Base-by-base conservation (phyloP, 164 flowering plant genomes). In the Tetrastigma voinierianum region DNA sequence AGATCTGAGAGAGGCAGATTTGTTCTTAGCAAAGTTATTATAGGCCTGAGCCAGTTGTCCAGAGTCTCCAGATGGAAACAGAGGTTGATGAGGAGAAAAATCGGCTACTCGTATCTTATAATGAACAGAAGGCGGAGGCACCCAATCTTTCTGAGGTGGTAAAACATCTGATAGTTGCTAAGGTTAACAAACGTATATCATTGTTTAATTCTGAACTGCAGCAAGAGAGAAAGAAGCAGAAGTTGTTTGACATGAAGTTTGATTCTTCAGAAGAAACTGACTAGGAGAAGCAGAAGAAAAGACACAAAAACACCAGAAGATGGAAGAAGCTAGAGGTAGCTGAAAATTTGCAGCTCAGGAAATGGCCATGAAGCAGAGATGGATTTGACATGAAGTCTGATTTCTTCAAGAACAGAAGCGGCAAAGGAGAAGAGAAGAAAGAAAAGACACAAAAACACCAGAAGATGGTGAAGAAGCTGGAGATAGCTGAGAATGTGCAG, bases 1-100 rank as follows among this genome's bases (percentile, higher is more conserved):
- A 16, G 48, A 81, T 70, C 58, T 43, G 9, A 8, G 18, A 9
- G 91, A 96, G 80, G 76, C 73, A 81, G 95, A 71, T 89, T 80
- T 78, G 88, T 83, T 58, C 78, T 96, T 19, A 98, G 98, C 32
- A 83, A 82, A 79, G 68, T 90, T 71, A 86, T 95, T 53, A 65
- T 88, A 77, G 82, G 86, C 45, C 85, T 95, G 90, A 68, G 62
- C 21, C n/a, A 62, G 68, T 67, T 80, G 68, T 24, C 18, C 54
- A 40, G 25, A n/a, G n/a, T n/a, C n/a, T 65, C 61, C 62, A 66
- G 57, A 58, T 61, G 45, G 71, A n/a, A 11, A 45, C 1, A 32
- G 63, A 47, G 17, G 46, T 16, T 59, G 51, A 1, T 10, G 14
- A 59, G 61, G 68, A 20, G 53, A 21, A 52, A n/a, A 51, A 57